Percentiles rank a stretch among this genome's conserved stretches.
Conservation (phyloP, 257 asterid species). For the Nicotiana undulata region DNA sequence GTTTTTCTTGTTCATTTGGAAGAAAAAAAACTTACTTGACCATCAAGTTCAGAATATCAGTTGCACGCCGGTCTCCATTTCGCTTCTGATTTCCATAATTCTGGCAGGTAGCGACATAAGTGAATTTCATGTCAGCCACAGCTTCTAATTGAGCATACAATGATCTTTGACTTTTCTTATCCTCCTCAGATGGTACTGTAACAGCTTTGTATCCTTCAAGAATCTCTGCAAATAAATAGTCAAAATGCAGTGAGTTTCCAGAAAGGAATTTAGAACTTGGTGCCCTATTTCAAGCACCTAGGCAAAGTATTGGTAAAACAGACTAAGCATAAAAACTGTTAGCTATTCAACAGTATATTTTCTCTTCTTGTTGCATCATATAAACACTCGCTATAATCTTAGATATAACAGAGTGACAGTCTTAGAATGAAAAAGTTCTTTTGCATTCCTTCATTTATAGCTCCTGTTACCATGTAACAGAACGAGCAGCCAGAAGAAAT, state of each 20-base stretch:
- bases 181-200: conserved; percentile 62
- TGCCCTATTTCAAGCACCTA: not conserved
- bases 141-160: conserved; percentile 86
- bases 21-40: conserved; percentile 68
- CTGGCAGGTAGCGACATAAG: conserved; percentile 96
- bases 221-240: conserved; percentile 41
- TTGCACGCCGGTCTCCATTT: conserved; percentile 95
- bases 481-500: not conserved
- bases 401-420: not conserved
- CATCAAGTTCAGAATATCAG: conserved; percentile 94
- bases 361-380: not conserved
- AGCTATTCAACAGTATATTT: not conserved
- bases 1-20: not conserved
- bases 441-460: not conserved
- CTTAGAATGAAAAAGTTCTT: not conserved
- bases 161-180: conserved; percentile 88
- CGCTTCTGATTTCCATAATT: conserved; percentile 95
- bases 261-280: not conserved
- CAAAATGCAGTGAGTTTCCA: not conserved
- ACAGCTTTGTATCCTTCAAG: conserved; percentile 81
- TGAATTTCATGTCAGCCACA: conserved; percentile 97
- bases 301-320: not conserved
- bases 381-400: not conserved
- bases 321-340: not conserved
- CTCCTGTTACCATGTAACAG: not conserved